Base-by-base conservation (phyloP, 1,139 yeast genomes). In the Schizosaccharomyces versatilis region DNA sequence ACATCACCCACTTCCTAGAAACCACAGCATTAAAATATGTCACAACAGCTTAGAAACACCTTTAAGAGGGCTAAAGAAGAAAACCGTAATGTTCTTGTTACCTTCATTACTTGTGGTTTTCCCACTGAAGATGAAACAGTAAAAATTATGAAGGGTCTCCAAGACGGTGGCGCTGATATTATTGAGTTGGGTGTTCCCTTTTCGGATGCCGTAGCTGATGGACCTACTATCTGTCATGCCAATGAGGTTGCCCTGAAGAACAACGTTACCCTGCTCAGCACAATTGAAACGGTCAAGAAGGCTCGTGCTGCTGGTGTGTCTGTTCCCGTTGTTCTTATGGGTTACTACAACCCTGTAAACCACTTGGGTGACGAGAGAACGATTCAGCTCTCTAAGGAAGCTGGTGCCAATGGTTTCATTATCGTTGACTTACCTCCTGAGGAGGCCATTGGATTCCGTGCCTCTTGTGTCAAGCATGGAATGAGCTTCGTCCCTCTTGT, bases 131-230 rank as follows among this genome's bases (percentile, higher is more conserved):
- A 81, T 56, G 95, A 83, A 62, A 88, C 98, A 1, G 73, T 90
- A 51, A 93, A 94, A 6, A 78, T 88, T 62, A 68, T 93, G 67
- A 76, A 80, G 65, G 90, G 93, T 38, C 77, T 90, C 71, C 97
- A 90, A 71, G 83, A 77, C 51, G 97, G 94, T 60, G 99, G 99
- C 59, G 93, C 84, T 24, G 98, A 90, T 66, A 76, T 90, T 59
- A 84, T 90, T 61, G 99, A 90, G 70, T 71, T 90, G 54, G 98
- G 99, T 59, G 72, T 93, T 65, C 99, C 99, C 49, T 90, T 90
- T 67, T 81, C 95, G n/a, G 99, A 90, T 66, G 98, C 99, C 49
- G 85, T 90, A 64, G 99, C 97, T 48, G 99, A 90, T 67, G 99
- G 99, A 52, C 95, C 97, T 44, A 85, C 94, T 14, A 90, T 90